Evolutionary conservation across 2,329 filamentous ascomycete species (phyloP).

Genomic region (Epichloe coenophiala): DNA sequence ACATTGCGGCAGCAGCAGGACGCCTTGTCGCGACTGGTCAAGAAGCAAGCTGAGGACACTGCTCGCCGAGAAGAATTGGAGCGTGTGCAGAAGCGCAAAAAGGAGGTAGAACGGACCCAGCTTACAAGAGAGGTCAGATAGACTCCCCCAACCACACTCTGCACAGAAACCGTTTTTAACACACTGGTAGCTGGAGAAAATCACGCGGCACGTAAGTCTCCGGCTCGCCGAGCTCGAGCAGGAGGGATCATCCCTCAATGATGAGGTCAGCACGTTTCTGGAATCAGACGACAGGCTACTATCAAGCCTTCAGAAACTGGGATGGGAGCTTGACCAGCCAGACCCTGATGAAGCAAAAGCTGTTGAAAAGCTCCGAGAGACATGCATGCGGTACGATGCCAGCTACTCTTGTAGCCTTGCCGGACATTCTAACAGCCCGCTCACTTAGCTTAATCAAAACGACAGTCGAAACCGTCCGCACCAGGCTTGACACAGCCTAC

Average conservation of each 20-base stretch:
- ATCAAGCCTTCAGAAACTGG: constrained; percentile 50
- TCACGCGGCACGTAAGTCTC: constrained; percentile 32
- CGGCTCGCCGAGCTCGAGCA: constrained; percentile 36
- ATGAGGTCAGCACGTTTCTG: constrained; percentile 35
- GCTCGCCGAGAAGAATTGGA: constrained; percentile 18
- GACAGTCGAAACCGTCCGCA: constrained; percentile 40
- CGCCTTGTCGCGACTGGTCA: constrained; percentile 39
- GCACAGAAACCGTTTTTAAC: not conserved
- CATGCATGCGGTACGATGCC: constrained; percentile 33
- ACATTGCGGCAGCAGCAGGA: constrained; percentile 47
- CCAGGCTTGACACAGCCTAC: constrained; percentile 41
- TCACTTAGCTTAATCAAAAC: constrained; percentile 43
- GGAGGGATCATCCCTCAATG: constrained; percentile 33
- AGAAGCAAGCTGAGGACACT: constrained; percentile 21
- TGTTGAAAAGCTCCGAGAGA: constrained; percentile 44
- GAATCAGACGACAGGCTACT: constrained; percentile 53
- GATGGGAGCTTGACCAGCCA: constrained; percentile 43
- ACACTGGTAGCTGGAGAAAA: constrained; percentile 29
- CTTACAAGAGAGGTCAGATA: constrained; percentile 27
- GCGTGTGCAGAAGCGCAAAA: constrained; percentile 13
- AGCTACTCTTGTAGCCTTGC: too few relatives aligned
- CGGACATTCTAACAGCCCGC: not conserved
- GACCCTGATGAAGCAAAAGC: constrained; percentile 37
- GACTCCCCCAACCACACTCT: not conserved
- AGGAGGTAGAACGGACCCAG: constrained; percentile 25